Base-by-base conservation (phyloP, 352 stramenopile species). In the Pythium dissotocum region DNA sequence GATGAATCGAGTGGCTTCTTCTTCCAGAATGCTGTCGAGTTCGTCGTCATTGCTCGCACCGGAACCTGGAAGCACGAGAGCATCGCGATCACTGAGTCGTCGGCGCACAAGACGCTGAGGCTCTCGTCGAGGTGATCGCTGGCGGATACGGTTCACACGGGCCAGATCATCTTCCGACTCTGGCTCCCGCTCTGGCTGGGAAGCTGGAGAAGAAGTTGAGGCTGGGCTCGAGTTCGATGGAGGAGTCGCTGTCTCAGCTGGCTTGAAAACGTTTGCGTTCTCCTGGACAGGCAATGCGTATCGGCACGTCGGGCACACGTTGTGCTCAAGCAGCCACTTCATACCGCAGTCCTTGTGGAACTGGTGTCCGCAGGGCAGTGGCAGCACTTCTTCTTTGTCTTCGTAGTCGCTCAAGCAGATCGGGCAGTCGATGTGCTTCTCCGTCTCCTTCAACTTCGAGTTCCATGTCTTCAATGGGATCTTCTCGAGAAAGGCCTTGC, bases 341-440 rank as follows among this genome's bases (percentile, higher is more conserved):
- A 90, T 78, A 33, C 78, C 82, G 59, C 87, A 94, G 38, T 89
- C 77, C 68, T 88, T 85, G 78, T 94, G 87, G 67, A 94, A 93
- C 26, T 75, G 78, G 66, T 94, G 87, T 16, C 80, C 79, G 53
- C 87, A 94, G 0, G 87, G 87, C 6, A 94, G 75, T n/a, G 77
- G 77, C 14, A 92, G 68, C 12, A 94, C 76, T 28, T 76, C 49
- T 32, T 94, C 82, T 26, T 87, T 75, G 12, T 82, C 79, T 69
- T 87, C 81, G 53, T 88, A 94, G 60, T 91, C 86, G 64, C 75
- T 83, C 44, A 94, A 63, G 58, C 86, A 94, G 61, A 94, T 94
- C 58, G 85, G 71, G 61, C 86, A 94, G 59, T 92, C 83, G 8
- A 71, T 83, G 75, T 87, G 69, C 36, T 75, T 81, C 40, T 89